Conservation (phyloP, 768 basidiomycete species). For the Auriscalpium vulgare region DNA sequence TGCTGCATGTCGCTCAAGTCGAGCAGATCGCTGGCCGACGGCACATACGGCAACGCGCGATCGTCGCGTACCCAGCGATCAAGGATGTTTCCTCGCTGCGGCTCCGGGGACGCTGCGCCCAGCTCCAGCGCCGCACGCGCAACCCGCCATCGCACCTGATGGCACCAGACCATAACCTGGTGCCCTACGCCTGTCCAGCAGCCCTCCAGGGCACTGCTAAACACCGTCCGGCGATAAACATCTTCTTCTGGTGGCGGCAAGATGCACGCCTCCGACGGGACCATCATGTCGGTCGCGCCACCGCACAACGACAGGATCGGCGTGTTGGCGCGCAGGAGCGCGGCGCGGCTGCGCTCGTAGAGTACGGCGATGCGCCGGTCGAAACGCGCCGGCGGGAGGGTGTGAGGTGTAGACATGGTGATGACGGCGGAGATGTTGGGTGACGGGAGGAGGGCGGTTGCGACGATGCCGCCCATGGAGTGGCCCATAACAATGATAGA, state of each 20-base stretch:
- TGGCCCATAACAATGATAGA: constrained; percentile 79
- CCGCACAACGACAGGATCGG: constrained; percentile 84
- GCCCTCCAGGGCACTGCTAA: constrained; percentile 84
- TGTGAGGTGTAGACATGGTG: constrained; percentile 95
- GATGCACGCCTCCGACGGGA: constrained; percentile 84
- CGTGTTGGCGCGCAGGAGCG: constrained; percentile 39
- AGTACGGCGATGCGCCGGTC: constrained; percentile 74
- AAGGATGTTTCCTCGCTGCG: constrained; percentile 32
- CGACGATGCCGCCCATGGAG: constrained; percentile 96
- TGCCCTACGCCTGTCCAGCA: constrained; percentile 95
- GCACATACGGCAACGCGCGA: constrained; percentile 31
- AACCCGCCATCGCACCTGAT: constrained; percentile 88
- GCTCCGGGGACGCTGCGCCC: constrained; percentile 24
- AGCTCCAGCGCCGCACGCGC: constrained; percentile 75
- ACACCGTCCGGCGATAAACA: constrained; percentile 55
- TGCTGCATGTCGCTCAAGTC: constrained; percentile 15
- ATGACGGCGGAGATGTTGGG: constrained; percentile 65
- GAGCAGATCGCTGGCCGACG: not conserved
- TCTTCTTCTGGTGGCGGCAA: constrained; percentile 29
- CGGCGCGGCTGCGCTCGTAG: constrained; percentile 41
- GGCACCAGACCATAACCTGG: constrained; percentile 97
- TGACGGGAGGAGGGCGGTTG: constrained; percentile 68
- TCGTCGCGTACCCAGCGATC: constrained; percentile 68
- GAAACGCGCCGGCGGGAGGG: constrained; percentile 80
- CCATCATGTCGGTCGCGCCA: constrained; percentile 85